These are phyloP conservation scores for Termitomyces sp. DNA, from an alignment of 768 basidiomycete genomes.

Conservation along the genomic window DNA sequence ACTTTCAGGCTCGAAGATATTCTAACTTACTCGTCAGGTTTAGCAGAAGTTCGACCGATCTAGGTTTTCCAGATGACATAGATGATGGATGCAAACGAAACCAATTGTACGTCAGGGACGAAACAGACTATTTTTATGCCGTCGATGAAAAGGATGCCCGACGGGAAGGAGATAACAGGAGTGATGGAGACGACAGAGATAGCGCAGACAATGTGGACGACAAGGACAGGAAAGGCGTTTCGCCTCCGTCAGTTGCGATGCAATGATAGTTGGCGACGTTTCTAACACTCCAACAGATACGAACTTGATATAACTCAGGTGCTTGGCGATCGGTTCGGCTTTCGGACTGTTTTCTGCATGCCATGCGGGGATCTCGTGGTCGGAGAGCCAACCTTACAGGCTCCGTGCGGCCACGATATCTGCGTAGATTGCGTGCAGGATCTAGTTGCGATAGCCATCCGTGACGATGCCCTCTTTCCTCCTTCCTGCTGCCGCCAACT, in stretches of 20 bases:
- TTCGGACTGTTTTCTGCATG: conserved; percentile 12
- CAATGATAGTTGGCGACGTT: not conserved
- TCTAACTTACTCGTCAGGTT: not conserved
- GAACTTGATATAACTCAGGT: conserved; percentile 6
- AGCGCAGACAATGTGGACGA: not conserved
- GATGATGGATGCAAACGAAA: not conserved
- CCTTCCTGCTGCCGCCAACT: conserved; percentile 41
- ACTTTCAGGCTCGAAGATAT: not conserved
- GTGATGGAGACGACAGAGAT: not conserved
- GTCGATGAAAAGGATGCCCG: not conserved
- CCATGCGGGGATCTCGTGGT: conserved; percentile 15
- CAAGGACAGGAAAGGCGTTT: not conserved
- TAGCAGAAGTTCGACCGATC: not conserved
- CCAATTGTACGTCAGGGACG: no score
- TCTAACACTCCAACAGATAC: not conserved
- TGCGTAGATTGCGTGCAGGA: conserved; percentile 36
- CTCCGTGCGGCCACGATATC: conserved; percentile 41
- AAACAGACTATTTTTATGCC: not conserved
- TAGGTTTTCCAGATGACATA: not conserved
- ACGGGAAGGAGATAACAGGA: not conserved
- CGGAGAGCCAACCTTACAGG: conserved; percentile 23
- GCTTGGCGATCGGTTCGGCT: conserved; percentile 10
- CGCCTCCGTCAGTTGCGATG: not conserved
- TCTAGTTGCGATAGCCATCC: conserved; percentile 34
- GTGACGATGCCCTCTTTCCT: conserved; percentile 48